Evolutionary conservation across 2,329 filamentous ascomycete genomes (phyloP).

Genomic region (Cercospora beticola): DNA sequence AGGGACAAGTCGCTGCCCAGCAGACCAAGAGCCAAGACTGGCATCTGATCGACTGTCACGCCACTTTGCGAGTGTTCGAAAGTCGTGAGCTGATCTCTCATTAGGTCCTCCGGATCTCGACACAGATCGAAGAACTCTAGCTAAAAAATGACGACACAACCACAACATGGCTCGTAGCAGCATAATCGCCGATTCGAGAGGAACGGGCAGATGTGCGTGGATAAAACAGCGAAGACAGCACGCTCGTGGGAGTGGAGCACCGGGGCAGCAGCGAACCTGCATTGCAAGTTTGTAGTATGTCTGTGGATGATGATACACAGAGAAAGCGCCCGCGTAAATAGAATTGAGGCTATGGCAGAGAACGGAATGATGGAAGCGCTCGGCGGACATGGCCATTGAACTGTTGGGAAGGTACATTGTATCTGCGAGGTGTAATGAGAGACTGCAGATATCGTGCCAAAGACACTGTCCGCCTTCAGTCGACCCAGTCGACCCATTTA

Average conservation of each 20-base stretch:
- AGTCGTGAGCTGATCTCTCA: slow-evolving; percentile 15
- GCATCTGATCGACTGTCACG: slow-evolving; percentile 10
- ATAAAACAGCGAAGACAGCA: slow-evolving; percentile 7
- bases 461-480: not conserved
- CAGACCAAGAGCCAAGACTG: slow-evolving; percentile 18
- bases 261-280: not conserved
- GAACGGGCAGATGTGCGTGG: not conserved
- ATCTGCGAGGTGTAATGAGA: not conserved
- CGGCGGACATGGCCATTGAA: not conserved
- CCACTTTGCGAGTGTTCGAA: not conserved
- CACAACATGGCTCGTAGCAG: not conserved
- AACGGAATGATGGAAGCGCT: not conserved
- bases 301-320: not conserved
- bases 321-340: not conserved
- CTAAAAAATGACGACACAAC: not conserved
- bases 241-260: slow-evolving; percentile 4
- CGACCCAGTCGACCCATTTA: not conserved
- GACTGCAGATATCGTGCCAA: not conserved
- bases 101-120: slow-evolving; percentile 21
- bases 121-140: slow-evolving; percentile 7
- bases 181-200: slow-evolving; percentile 3
- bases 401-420: not conserved
- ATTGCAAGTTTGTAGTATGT: not conserved
- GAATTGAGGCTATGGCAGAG: not conserved
- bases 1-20: slow-evolving; percentile 13